Evolutionary conservation across 352 stramenopile species (phyloP), one percentile per base, ranked within the genome.

Genomic region (Phytophthora citrophthora): DNA sequence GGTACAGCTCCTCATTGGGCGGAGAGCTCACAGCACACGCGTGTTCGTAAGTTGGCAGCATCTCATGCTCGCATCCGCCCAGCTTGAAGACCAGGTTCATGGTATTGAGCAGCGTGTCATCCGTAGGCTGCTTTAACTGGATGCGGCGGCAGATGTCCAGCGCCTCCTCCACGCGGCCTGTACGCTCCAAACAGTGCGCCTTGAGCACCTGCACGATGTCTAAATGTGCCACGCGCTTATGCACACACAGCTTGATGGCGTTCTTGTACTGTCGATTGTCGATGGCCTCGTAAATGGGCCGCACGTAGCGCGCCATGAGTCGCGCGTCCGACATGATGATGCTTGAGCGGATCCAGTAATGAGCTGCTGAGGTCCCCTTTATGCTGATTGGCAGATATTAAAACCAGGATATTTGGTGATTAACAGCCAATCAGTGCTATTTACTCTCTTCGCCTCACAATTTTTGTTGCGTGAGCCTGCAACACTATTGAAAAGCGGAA

Each of bases 131-230:
- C 36, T 73, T 71, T 36, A 61, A 71, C 72, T 93, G 84, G 39
- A 93, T 72, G 20, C 58, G 53, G 41, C 86, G 84, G 45, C 79
- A 88, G 57, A 94, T 91, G 18, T 77, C 69, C 32, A 95, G 79
- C 55, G 88, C 88, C 36, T 95, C 83, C 32, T 89, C 79, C 13
- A 72, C 57, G 36, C 74, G 76, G 44, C 86, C 88, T 20, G 66
- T 92, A 64, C 86, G 88, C 71, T 94, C 86, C 51, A 94, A 72
- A 46, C 86, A 95, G 61, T 95, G 86, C 55, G 88, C 88, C 56
- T 92, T 89, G 50, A 95, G 84, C 72, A 94, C 81, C 53, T 89
- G 83, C 50, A 93, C 88, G 61, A 95, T 83, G 64, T 93, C 86
- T 12, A 94, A 60, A 32, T 82, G 58, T 32, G 81, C 79, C 49